Conservation (phyloP, 768 basidiomycete species). For the Gautieria morchelliformis region DNA sequence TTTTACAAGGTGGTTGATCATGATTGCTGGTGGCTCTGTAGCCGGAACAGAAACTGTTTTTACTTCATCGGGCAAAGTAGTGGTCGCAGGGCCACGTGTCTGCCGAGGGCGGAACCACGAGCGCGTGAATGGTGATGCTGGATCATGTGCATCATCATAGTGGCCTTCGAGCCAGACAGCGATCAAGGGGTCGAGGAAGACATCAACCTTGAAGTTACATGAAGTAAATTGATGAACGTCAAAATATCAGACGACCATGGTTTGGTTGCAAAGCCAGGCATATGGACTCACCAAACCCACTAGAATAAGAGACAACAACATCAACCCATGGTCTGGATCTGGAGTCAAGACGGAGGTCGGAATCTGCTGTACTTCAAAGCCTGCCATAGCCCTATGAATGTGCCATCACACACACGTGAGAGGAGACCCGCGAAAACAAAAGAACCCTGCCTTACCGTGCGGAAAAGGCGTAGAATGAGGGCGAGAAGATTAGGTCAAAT, state of each 20-base stretch:
- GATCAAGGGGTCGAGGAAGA: slow-evolving; percentile 68
- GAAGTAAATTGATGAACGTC: no score
- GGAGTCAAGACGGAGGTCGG: slow-evolving; percentile 43
- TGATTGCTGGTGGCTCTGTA: slow-evolving; percentile 1
- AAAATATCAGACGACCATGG: slow-evolving; percentile 63
- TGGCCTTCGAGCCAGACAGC: slow-evolving; percentile 48
- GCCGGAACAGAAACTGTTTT: neutral
- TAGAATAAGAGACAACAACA: slow-evolving; percentile 49
- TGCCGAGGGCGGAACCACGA: slow-evolving; percentile 27
- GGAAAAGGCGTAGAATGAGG: slow-evolving; percentile 66
- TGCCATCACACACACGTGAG: no score
- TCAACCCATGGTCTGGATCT: slow-evolving; percentile 52
- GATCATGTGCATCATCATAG: slow-evolving; percentile 50
- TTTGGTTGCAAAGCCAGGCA: slow-evolving; percentile 25
- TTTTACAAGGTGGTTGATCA: slow-evolving; percentile 11
- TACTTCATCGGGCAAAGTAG: neutral
- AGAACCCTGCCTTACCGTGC: slow-evolving; percentile 25
- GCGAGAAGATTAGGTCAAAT: slow-evolving; percentile 65
- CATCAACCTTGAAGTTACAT: slow-evolving; percentile 44
- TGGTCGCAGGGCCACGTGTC: neutral
- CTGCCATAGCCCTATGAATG: slow-evolving; percentile 36
- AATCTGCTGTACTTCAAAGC: slow-evolving; percentile 52
- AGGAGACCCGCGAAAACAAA: neutral
- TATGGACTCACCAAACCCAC: slow-evolving; percentile 47
- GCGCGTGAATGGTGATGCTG: slow-evolving; percentile 12